Conservation (phyloP, 1,284 basidiomycete species). For the Afroboletus lepidellus region DNA sequence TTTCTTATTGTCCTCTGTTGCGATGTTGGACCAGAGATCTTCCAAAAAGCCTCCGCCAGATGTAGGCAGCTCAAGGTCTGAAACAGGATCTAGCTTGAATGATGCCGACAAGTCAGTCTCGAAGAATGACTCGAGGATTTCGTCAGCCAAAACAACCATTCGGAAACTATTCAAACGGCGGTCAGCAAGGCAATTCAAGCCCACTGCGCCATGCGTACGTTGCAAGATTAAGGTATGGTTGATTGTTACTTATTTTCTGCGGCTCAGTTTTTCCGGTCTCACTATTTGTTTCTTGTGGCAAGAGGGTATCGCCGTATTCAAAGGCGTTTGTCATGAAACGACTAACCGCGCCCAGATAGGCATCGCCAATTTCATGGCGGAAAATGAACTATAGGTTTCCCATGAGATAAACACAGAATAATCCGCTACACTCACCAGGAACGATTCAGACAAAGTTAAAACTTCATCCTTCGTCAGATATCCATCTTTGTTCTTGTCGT, state of each 20-base stretch:
- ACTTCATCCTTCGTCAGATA: slow-evolving; percentile 96
- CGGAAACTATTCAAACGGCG: slow-evolving; percentile 65
- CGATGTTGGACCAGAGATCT: slow-evolving; percentile 84
- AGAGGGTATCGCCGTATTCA: slow-evolving; percentile 88
- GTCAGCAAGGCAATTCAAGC: slow-evolving; percentile 10
- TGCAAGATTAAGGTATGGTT: slow-evolving; percentile 84
- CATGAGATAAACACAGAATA: slow-evolving; percentile 1
- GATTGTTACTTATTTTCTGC: slow-evolving; percentile 62
- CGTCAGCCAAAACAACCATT: slow-evolving; percentile 95
- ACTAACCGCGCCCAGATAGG: slow-evolving; percentile 92
- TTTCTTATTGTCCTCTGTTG: slow-evolving; percentile 85
- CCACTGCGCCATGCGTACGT: slow-evolving; percentile 47
- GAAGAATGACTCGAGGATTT: slow-evolving; percentile 93
- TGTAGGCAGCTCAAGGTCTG: slow-evolving; percentile 60
- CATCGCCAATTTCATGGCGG: slow-evolving; percentile 95
- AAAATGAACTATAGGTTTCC: slow-evolving; percentile 80
- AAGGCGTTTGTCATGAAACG: slow-evolving; percentile 97
- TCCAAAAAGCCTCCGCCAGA: slow-evolving; percentile 69
- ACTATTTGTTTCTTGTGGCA: slow-evolving; percentile 47
- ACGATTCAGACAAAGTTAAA: slow-evolving; percentile 89
- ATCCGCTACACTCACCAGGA: slow-evolving; percentile 61
- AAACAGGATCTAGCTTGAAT: slow-evolving; percentile 78
- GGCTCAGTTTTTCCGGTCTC: slow-evolving; percentile 44
- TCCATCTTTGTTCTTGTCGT: slow-evolving; percentile 95
- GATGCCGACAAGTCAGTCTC: slow-evolving; percentile 85